Evolutionary conservation across 169 alveolate species (phyloP).

Genomic region (Cystoisospora suis): DNA sequence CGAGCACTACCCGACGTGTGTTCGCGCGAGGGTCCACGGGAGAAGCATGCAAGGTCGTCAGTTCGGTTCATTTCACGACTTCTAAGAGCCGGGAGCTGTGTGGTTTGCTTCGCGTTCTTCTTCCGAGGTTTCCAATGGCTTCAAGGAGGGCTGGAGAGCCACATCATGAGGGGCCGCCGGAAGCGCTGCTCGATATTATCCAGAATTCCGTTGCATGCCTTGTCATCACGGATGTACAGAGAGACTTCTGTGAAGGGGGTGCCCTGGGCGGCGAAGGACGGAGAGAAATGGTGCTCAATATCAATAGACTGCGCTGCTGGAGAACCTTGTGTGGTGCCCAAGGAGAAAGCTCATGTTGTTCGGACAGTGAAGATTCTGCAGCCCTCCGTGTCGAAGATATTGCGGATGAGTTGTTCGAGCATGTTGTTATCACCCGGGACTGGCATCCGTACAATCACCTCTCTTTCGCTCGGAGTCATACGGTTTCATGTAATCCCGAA

Average conservation of each 20-base stretch:
- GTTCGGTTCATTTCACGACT: no score
- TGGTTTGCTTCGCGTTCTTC: no score
- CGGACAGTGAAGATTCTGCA: background rate
- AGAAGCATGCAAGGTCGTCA: no score
- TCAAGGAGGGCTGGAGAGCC: background rate
- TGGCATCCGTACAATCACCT: constrained; percentile 61
- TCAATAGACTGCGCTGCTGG: constrained; percentile 37
- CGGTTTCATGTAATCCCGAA: constrained; percentile 4
- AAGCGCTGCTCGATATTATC: background rate
- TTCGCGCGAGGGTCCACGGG: no score
- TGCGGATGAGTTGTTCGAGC: constrained; percentile 18
- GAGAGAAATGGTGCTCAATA: background rate
- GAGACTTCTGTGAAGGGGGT: constrained; percentile 61
- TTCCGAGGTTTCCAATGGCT: no score
- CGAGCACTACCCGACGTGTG: no score
- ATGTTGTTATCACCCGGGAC: constrained; percentile 39
- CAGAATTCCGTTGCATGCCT: constrained; percentile 5
- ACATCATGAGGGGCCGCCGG: background rate
- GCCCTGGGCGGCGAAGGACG: constrained; percentile 48
- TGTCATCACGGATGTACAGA: constrained; percentile 46
- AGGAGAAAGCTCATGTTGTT: no score
- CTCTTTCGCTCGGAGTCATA: constrained; percentile 50
- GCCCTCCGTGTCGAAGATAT: background rate
- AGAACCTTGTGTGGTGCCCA: background rate
- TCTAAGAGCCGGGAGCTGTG: no score